A percentile compares a stretch with the other conserved stretches of the same genome.
Conservation (phyloP, 257 asterid species). For the Catharanthus roseus region DNA sequence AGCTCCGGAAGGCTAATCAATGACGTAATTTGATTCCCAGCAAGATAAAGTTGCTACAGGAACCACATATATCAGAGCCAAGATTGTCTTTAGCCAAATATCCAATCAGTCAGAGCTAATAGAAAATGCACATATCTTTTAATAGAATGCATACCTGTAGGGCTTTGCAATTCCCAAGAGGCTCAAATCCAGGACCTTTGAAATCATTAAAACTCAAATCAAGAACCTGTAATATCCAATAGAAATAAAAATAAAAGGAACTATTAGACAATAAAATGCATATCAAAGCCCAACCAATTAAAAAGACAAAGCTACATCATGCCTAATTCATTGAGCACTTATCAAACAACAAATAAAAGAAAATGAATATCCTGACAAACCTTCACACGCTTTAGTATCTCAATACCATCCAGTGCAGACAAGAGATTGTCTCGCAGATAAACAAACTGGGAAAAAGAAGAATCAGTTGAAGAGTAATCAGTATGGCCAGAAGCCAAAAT, state of each 20-base stretch:
- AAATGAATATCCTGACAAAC: slow-evolving; percentile 28
- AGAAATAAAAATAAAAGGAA: slow-evolving; percentile 6
- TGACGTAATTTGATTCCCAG: slow-evolving; percentile 95
- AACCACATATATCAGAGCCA: slow-evolving; percentile 16
- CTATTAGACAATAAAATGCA: background rate
- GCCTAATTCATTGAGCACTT: background rate
- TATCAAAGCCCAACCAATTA: background rate
- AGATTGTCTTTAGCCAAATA: background rate
- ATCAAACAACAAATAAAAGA: background rate
- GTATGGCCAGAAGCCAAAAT: background rate
- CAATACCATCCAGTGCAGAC: slow-evolving; percentile 89
- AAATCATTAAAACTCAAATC: slow-evolving; percentile 98
- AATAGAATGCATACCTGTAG: slow-evolving; percentile 61
- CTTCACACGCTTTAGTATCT: slow-evolving; percentile 86
- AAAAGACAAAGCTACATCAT: background rate
- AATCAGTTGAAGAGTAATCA: background rate
- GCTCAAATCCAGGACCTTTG: slow-evolving; percentile 98
- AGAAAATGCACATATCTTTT: background rate
- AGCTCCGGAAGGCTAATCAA: slow-evolving; percentile 96
- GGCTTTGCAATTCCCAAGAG: slow-evolving; percentile 87
- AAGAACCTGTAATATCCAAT: slow-evolving; percentile 62
- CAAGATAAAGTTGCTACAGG: slow-evolving; percentile 96
- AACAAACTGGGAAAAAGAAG: slow-evolving; percentile 64
- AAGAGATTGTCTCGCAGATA: slow-evolving; percentile 95
- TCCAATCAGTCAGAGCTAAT: background rate